Base-by-base conservation (phyloP, 1,139 yeast genomes). In the Dujonia santamariae region DNA sequence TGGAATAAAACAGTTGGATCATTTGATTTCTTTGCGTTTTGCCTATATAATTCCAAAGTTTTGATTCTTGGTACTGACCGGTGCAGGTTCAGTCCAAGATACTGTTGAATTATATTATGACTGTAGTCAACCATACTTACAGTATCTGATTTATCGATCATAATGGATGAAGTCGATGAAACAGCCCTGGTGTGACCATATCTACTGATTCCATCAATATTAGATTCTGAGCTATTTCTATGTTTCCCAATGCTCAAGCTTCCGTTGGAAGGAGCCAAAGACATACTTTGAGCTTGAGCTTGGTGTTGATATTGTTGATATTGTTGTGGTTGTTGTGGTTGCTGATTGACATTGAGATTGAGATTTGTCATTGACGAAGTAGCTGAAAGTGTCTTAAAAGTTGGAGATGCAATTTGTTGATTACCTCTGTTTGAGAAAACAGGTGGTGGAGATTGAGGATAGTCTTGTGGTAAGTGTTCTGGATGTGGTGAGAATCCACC, bases 1-100 rank as follows among this genome's bases (percentile, higher is more conserved):
- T 87, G 92, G 58, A 87, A 87, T 48, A 88, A 75, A 14, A 86
- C 83, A 18, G 76, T 78, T 1, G 97, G 95, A 52, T 90, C 96
- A 50, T 81, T 82, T 12, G 90, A 77, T 50, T 81, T 85, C 51
- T 82, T 83, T 15, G 95, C 96, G 51, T 86, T 90, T 47, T 83
- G 75, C 37, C 94, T 73, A 61, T 90, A 90, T 65, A 87, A 69
- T 47, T 90, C 96, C 42, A 92, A 78, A 7, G 97, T 87, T 53
- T 85, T 80, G 58, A 85, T 78, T 43, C 95, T 71, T 9, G 97
- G 94, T 51, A 87, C 61, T 43, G 87, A 67, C 20, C 70, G 60
- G 42, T 59, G 51, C 31, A 72, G 64, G 45, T 74, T 72, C 26
- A 63, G 63, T 3, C 85, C 85, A 40, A 81, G 58, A 47, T 76